Evolutionary conservation across 345 rosid genomes (phyloP).

Genomic region (Arabis hirsuta): DNA sequence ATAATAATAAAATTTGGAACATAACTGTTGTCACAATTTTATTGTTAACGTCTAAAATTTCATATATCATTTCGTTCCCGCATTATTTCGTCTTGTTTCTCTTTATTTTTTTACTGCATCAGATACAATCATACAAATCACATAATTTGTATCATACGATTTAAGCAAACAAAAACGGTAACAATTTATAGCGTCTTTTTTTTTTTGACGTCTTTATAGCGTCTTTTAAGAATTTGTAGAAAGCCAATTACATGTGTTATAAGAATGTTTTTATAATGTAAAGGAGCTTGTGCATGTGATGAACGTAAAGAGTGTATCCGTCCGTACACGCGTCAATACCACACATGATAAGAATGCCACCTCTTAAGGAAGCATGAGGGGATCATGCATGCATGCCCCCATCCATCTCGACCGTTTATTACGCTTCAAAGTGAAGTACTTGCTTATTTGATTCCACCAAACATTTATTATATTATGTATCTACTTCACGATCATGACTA

Average conservation of each 20-base stretch:
- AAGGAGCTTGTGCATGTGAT: constrained; percentile 40
- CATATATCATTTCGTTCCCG: too few species aligned
- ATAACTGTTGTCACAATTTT: not conserved
- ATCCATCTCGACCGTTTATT: constrained; percentile 42
- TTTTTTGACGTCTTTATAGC: not conserved
- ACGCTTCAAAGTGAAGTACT: constrained; percentile 12
- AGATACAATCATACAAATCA: constrained; percentile 7
- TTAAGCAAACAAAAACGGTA: not conserved
- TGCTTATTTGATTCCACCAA: constrained; percentile 29
- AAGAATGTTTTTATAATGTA: constrained; percentile 19
- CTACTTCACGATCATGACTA: constrained; percentile 29
- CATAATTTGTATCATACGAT: not conserved
- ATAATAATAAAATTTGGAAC: not conserved
- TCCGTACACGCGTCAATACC: constrained; percentile 37
- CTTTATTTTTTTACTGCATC: not conserved
- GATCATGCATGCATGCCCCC: constrained; percentile 44
- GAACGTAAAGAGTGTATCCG: constrained; percentile 35
- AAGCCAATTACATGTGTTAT: constrained; percentile 18
- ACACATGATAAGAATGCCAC: constrained; percentile 44
- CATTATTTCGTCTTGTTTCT: too few species aligned
- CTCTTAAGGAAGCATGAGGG: constrained; percentile 42
- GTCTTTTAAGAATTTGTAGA: not conserved
- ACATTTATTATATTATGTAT: not conserved
- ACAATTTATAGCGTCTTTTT: not conserved
- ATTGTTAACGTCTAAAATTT: not conserved